Conservation (phyloP, 2,329 filamentous ascomycete genomes). For the Talaromyces sp. region DNA sequence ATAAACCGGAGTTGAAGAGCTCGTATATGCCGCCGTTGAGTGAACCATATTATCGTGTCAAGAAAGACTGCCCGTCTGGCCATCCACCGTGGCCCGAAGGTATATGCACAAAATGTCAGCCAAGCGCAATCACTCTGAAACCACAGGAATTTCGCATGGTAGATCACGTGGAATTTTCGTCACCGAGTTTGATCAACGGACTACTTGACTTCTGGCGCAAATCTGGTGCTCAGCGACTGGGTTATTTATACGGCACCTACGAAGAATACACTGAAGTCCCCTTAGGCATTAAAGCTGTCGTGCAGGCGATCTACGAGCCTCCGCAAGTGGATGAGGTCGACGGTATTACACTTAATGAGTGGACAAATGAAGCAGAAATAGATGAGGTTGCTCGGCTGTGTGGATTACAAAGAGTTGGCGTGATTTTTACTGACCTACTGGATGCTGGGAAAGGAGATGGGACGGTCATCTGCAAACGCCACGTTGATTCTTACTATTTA, state of each 20-base stretch:
- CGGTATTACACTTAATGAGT: slow-evolving; percentile 78
- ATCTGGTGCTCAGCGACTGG: slow-evolving; percentile 77
- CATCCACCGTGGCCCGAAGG: slow-evolving; percentile 93
- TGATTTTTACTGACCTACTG: slow-evolving; percentile 90
- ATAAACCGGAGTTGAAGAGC: slow-evolving; percentile 87
- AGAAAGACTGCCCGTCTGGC: slow-evolving; percentile 82
- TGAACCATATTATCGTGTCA: slow-evolving; percentile 90
- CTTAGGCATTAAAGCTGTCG: slow-evolving; percentile 88
- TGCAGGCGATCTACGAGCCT: slow-evolving; percentile 95
- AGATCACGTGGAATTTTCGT: slow-evolving; percentile 94
- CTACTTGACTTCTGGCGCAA: slow-evolving; percentile 89
- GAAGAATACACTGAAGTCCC: slow-evolving; percentile 89
- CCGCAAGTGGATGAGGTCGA: slow-evolving; percentile 87
- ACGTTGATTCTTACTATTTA: slow-evolving; percentile 91
- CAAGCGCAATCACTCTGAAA: slow-evolving; percentile 91
- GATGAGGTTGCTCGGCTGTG: slow-evolving; percentile 77
- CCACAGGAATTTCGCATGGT: slow-evolving; percentile 95
- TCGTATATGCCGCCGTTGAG: slow-evolving; percentile 94
- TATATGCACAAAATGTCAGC: slow-evolving; percentile 97
- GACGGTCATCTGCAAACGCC: slow-evolving; percentile 87
- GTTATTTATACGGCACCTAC: slow-evolving; percentile 87
- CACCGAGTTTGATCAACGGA: slow-evolving; percentile 77
- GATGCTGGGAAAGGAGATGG: slow-evolving; percentile 79
- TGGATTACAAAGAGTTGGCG: slow-evolving; percentile 81
- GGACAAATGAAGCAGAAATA: slow-evolving; percentile 79